Conservation (phyloP, 331 rosid genomes). For the Dryas integrifolia region DNA sequence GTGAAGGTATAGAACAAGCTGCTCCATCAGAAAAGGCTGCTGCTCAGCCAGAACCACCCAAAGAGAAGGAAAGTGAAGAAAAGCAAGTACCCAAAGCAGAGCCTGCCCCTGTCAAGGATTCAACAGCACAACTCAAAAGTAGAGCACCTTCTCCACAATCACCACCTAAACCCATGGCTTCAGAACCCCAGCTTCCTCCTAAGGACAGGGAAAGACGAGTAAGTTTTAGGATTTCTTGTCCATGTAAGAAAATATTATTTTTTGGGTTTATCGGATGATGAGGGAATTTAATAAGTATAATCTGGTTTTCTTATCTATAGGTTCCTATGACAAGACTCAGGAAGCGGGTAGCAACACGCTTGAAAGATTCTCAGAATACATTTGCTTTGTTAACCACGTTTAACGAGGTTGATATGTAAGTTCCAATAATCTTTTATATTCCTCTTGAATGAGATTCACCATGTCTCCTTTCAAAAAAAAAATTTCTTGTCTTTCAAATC, state of each 20-base stretch:
- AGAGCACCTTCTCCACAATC: slow-evolving; percentile 34
- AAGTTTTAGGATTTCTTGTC: slow-evolving; percentile 26
- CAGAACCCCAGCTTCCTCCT: slow-evolving; percentile 62
- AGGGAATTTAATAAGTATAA: neutral
- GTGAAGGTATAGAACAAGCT: slow-evolving; percentile 45
- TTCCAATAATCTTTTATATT: neutral
- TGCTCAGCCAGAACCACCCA: slow-evolving; percentile 37
- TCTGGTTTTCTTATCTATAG: slow-evolving; percentile 26
- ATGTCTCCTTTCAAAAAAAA: neutral
- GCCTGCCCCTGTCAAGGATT: slow-evolving; percentile 32
- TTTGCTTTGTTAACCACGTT: slow-evolving; percentile 67
- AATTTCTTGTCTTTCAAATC: neutral
- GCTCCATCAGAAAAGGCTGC: slow-evolving; percentile 42
- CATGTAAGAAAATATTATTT: neutral
- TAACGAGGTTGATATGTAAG: slow-evolving; percentile 67
- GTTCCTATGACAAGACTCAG: slow-evolving; percentile 70
- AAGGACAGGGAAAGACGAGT: slow-evolving; percentile 71
- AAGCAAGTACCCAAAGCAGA: slow-evolving; percentile 38
- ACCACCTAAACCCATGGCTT: slow-evolving; percentile 31
- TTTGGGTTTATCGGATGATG: neutral
- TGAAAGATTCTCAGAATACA: slow-evolving; percentile 68
- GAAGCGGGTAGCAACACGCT: slow-evolving; percentile 63
- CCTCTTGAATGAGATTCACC: neutral
- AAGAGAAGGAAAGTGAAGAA: slow-evolving; percentile 31
- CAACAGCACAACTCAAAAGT: slow-evolving; percentile 24